Percentiles rank a stretch among this genome's conserved stretches.
Conservation (phyloP, 768 basidiomycete genomes). For the Antrodiella citrinella region DNA sequence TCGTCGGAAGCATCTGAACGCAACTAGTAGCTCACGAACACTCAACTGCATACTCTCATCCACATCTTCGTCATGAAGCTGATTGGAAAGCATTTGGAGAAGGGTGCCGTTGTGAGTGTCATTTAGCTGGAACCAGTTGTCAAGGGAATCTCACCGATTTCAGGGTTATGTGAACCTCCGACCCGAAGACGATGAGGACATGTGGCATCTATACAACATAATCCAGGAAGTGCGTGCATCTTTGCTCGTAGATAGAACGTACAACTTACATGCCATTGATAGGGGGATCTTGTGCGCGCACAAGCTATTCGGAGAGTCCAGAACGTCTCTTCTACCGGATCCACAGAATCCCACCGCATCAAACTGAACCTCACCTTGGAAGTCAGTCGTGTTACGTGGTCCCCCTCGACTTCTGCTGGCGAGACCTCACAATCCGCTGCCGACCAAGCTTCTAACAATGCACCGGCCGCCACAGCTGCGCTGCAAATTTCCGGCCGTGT, state of each 20-base stretch:
- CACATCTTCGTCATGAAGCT: conserved; percentile 13
- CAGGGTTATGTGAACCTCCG: conserved; percentile 92
- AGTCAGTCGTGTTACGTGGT: conserved; percentile 76
- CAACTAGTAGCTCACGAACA: not conserved
- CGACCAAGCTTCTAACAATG: conserved; percentile 19
- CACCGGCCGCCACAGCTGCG: conserved; percentile 36
- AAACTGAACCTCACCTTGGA: conserved; percentile 77
- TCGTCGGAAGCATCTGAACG: too few species aligned
- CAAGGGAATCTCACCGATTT: not conserved
- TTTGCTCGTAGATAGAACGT: conserved; percentile 4
- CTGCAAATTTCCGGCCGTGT: conserved; percentile 87
- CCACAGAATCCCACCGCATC: conserved; percentile 85
- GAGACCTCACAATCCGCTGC: conserved; percentile 37
- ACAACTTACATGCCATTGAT: conserved; percentile 11
- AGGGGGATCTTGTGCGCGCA: conserved; percentile 79
- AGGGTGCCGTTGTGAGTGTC: conserved; percentile 58
- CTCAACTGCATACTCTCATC: too few species aligned
- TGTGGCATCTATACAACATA: conserved; percentile 99
- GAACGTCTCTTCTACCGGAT: conserved; percentile 86
- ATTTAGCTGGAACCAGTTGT: conserved; percentile 17
- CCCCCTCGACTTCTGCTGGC: conserved; percentile 47
- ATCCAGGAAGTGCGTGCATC: conserved; percentile 55
- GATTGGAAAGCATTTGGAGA: conserved; percentile 62
- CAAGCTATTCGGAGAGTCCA: conserved; percentile 87
- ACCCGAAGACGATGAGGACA: conserved; percentile 98